phyloP scores from a whole-genome alignment of 2,329 filamentous ascomycete genomes.

The Fusarium veterinarium region DNA sequence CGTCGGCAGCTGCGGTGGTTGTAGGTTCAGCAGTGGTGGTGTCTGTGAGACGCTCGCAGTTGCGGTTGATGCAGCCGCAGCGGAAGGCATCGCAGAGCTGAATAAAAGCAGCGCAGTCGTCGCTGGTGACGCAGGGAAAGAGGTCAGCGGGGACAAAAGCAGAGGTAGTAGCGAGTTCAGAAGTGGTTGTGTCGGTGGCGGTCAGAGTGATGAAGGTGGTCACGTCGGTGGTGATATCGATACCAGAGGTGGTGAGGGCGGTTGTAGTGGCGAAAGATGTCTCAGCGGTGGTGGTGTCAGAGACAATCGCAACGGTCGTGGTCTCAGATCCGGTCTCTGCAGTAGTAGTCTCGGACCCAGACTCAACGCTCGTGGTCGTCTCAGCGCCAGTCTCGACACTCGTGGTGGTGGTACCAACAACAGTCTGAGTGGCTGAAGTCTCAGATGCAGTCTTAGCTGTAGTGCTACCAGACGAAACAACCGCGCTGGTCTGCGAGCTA shows the following conservation, averaged over 20 bases:
- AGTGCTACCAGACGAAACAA: not conserved
- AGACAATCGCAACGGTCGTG: not conserved
- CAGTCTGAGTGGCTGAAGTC: not conserved
- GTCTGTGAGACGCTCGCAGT: not conserved
- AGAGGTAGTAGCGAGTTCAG: not conserved
- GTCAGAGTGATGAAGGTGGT: not conserved
- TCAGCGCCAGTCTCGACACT: not conserved
- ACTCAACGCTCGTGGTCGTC: not conserved
- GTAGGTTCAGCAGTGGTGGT: not conserved
- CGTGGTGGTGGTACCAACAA: not conserved
- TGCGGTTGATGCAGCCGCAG: conserved; percentile 7
- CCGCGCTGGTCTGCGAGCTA: not conserved
- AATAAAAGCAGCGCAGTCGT: not conserved
- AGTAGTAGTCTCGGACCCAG: not conserved
- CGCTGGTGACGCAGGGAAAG: not conserved
- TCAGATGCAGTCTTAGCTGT: not conserved
- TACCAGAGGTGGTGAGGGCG: not conserved
- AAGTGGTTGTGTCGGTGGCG: not conserved
- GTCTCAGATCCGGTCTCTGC: not conserved
- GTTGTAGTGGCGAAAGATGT: not conserved
- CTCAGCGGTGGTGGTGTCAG: not conserved
- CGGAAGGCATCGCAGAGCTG: not conserved
- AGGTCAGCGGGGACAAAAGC: conserved; percentile 3
- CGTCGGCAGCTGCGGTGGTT: not conserved
- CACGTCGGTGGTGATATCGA: not conserved